phyloP scores from a whole-genome alignment of 208 protist genomes.

The Acanthamoeba healyi region DNA sequence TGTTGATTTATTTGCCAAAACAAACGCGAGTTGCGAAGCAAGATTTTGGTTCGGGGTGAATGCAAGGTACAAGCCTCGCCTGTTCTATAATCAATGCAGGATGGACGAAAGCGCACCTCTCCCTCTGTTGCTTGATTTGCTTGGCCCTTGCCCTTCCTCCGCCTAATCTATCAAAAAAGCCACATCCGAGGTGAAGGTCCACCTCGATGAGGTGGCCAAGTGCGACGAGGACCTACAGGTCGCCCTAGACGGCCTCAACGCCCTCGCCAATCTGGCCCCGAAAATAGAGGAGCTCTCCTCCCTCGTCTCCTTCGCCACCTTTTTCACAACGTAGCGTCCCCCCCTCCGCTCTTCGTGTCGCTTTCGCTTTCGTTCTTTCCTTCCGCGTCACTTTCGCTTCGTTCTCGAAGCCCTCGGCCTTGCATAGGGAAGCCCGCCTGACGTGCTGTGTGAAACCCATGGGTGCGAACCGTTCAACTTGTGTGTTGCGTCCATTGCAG shows the following conservation, averaged over 20 bases:
- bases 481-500: not conserved
- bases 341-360: not conserved
- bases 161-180: not conserved
- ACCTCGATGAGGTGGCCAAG: slow-evolving; percentile 44
- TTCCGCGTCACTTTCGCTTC: not conserved
- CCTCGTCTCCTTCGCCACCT: slow-evolving; percentile 13
- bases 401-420: too few species aligned
- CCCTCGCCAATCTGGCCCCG: slow-evolving; percentile 22
- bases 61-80: not conserved
- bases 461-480: too few species aligned
- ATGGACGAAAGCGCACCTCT: not conserved
- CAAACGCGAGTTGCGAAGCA: too few species aligned
- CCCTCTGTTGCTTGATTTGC: not conserved
- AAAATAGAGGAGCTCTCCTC: not conserved
- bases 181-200: not conserved
- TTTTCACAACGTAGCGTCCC: slow-evolving; percentile 6
- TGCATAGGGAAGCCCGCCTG: too few species aligned
- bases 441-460: too few species aligned
- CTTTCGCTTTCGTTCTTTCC: slow-evolving; percentile 28
- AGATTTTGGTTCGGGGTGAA: not conserved
- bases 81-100: too few species aligned
- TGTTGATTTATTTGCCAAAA: too few species aligned
- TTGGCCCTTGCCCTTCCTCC: not conserved
- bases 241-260: slow-evolving; percentile 24
- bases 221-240: slow-evolving; percentile 44